Conservation (phyloP, 495 filamentous ascomycete genomes). For the Neurospora sp. region DNA sequence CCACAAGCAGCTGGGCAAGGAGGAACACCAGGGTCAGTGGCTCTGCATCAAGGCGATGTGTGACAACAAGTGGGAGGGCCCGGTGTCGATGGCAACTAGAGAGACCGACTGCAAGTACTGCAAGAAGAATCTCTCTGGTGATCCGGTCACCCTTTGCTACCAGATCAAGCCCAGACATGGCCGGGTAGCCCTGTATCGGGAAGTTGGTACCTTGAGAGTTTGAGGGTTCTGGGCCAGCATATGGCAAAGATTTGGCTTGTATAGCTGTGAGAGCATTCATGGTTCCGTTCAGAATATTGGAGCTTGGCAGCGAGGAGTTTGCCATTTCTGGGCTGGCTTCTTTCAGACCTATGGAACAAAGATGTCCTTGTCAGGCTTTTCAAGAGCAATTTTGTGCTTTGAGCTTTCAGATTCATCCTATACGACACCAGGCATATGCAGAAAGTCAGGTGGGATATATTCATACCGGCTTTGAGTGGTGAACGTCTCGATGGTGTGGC, state of each 20-base stretch:
- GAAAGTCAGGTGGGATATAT: neutral
- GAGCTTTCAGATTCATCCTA: neutral
- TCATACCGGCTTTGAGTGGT: neutral
- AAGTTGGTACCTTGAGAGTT: slow-evolving; percentile 1
- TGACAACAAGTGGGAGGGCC: slow-evolving; percentile 1
- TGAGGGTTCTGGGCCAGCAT: neutral
- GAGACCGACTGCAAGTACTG: slow-evolving; percentile 3
- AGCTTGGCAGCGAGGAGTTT: neutral
- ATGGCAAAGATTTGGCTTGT: neutral
- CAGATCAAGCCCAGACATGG: slow-evolving; percentile 3
- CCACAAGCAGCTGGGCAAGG: neutral
- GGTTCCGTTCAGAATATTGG: neutral
- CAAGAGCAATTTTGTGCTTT: neutral
- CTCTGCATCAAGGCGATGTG: slow-evolving; percentile 6
- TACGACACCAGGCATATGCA: no score
- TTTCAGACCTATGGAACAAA: neutral
- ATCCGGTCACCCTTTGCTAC: slow-evolving; percentile 3
- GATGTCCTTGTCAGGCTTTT: neutral
- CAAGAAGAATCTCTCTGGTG: neutral
- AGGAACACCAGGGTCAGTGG: slow-evolving; percentile 1
- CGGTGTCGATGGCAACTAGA: neutral
- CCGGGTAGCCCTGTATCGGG: neutral
- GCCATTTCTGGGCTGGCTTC: neutral
- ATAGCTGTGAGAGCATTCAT: neutral
- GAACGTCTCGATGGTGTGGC: neutral